Base-by-base conservation (phyloP, 2,329 filamentous ascomycete genomes). In the Orbilia blumenaviensis region DNA sequence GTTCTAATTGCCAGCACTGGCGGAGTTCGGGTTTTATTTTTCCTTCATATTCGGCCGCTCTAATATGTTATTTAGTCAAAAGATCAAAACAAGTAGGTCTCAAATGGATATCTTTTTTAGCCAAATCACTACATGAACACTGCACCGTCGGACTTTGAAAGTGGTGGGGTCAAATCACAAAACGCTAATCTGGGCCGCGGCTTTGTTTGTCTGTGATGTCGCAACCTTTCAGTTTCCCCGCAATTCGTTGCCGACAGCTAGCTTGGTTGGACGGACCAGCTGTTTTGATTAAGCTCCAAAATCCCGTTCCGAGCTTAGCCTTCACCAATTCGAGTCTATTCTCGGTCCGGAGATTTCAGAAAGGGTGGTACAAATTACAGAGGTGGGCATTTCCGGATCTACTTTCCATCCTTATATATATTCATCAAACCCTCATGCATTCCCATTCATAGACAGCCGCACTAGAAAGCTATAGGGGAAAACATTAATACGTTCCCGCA, bases 181-280 rank as follows among this genome's bases (percentile, higher is more conserved):
- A 23, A 62, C 25, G 50, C 63, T 25, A 72, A 52, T 25, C 54
- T 66, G 16, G 54, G 50, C 69, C 62, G 69, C 69, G 62, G 69
- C 62, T 25, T n/a, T 3, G 42, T 56, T 56, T 34, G 48, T 27
- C 48, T 6, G 32, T 41, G 9, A 5, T 32, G 23, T 32, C 48
- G 42, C 25, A 46, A 36, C 50, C 21, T 50, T 23, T n/a, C n/a
- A n/a, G 10, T 12, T 66, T 61, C 72, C 72, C 72, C 72, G 72
- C 72, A 69, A 76, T 76, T 76, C 46, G 72, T 76, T 76, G 72
- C 72, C 72, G 72, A 68, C 52, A 44, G 42, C 42, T 25, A 21
- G 42, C 5, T 34, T 34, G 10, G 29, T 34, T 34, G 29, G 29
- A 34, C 29, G 21, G n/a, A n/a, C n/a, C n/a, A n/a, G n/a, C 29